phyloP scores from a whole-genome alignment of 2,329 filamentous ascomycete species.

The Botrytis elliptica region DNA sequence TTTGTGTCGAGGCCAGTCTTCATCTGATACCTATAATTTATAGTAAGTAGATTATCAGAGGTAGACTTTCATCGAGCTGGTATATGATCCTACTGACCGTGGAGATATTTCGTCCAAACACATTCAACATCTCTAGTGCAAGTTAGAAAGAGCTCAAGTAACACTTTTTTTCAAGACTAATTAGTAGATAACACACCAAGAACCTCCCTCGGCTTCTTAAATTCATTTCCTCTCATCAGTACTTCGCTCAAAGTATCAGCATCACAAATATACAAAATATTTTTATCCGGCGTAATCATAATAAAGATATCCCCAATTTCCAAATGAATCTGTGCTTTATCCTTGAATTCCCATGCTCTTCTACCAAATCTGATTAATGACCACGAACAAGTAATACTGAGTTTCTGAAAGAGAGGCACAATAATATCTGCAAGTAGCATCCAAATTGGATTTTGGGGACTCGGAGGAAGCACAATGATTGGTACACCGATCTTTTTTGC shows the following conservation, averaged over 20 bases:
- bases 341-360: background rate
- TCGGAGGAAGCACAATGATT: background rate
- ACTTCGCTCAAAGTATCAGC: background rate
- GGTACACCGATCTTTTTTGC: background rate
- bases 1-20: background rate
- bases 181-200: background rate
- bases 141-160: background rate
- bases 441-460: background rate
- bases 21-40: background rate
- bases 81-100: background rate
- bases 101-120: background rate
- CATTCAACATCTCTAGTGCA: background rate
- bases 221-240: background rate
- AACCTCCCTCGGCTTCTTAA: background rate
- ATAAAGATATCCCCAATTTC: background rate
- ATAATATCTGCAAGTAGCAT: background rate
- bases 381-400: background rate
- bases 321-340: background rate
- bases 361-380: background rate
- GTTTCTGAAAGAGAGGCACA: background rate
- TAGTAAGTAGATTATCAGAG: background rate
- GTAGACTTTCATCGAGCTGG: background rate
- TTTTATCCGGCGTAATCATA: background rate
- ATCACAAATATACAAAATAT: background rate
- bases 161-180: fast-evolving